Base-by-base conservation (phyloP, 1,139 yeast genomes). In the Lodderomyces theae region DNA sequence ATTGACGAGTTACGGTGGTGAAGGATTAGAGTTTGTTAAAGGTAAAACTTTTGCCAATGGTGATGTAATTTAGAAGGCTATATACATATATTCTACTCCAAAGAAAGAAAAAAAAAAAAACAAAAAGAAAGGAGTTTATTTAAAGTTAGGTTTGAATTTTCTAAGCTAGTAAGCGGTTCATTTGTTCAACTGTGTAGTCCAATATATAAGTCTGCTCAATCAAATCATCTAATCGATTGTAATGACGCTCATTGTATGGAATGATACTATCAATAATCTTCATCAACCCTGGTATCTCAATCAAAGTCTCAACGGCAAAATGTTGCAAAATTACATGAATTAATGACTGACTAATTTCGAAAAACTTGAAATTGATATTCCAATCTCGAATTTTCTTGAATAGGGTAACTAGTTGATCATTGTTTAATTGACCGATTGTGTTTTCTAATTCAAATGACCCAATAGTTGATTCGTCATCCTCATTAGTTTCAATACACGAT, bases 231-330 rank as follows among this genome's bases (percentile, higher is more conserved):
- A 87, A 68, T 49, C 97, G 74, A 28, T 70, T 57, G 54, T 74
- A 82, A 60, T 92, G 98, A 56, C 97, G 79, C 56, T 87, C 90
- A 50, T 86, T 85, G 60, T 92, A 92, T 5, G 96, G 95, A 41
- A 87, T 64, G 42, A 89, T 73, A 18, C 83, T 73, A 44, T 86
- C 95, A n/a, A 90, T 70, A 13, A 82, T 63, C 41, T 72, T 73
- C 61, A 86, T 75, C 48, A 86, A 64, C 2, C 88, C 88, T 3
- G 83, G 84, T 31, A 86, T 72, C 50, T 79, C 80, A 48, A 77
- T 72, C 42, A 90, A 63, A 47, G 72, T 70, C 15, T 78, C 77
- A 13, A 81, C 67, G 19, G 72, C 66, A 51, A 79, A 79, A 32
- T 71, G 71, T 35, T 69, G 66, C 44, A 92, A 63, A 29, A 90